Conservation (phyloP, 2,329 filamentous ascomycete species). For the Arthroderma sp. region DNA sequence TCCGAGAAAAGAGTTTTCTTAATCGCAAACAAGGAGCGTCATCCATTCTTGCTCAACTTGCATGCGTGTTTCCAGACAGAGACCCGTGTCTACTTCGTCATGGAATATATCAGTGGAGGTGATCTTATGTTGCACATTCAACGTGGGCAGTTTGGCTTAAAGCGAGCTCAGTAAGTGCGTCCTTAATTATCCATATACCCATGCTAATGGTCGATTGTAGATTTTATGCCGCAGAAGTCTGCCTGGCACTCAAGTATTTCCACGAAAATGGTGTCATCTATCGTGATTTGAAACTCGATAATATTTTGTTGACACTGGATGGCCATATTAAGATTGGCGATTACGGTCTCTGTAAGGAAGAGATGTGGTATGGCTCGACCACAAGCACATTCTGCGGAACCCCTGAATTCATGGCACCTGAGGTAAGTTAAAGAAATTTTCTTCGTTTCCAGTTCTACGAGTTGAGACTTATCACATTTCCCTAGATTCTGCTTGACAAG, state of each 20-base stretch:
- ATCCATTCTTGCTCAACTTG: constrained; percentile 87
- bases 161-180: constrained; percentile 72
- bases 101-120: constrained; percentile 98
- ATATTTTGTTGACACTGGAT: constrained; percentile 87
- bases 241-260: constrained; percentile 95
- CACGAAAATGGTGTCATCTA: constrained; percentile 99
- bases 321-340: constrained; percentile 98
- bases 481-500: constrained; percentile 85
- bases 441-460: background rate
- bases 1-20: constrained; percentile 97
- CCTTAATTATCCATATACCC: background rate
- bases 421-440: constrained; percentile 44
- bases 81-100: constrained; percentile 96
- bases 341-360: constrained; percentile 97
- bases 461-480: constrained; percentile 13
- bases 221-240: constrained; percentile 96
- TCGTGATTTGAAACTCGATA: constrained; percentile 65
- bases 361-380: constrained; percentile 98
- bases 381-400: constrained; percentile 98
- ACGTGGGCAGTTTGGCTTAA: constrained; percentile 86
- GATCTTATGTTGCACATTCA: constrained; percentile 99
- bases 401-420: constrained; percentile 98
- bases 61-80: constrained; percentile 99
- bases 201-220: constrained; percentile 30
- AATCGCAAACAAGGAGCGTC: constrained; percentile 90